Percentiles rank a stretch among this genome's conserved stretches.
phyloP scores from a whole-genome alignment of 306 rosid genomes.

The Psophocarpus tetragonolobus region DNA sequence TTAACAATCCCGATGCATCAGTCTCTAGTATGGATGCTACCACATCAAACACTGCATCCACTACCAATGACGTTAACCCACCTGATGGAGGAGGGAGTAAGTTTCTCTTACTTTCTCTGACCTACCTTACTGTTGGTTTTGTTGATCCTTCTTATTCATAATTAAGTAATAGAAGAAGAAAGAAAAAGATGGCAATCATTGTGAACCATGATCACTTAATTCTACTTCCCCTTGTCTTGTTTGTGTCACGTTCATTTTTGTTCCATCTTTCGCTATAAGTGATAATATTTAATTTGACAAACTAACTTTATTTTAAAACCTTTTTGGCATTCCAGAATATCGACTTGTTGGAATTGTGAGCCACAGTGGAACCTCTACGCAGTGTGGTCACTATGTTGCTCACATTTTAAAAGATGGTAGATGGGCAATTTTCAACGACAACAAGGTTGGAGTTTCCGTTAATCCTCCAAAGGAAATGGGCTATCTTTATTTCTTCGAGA shows the following conservation, averaged over 20 bases:
- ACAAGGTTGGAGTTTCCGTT: conserved; percentile 88
- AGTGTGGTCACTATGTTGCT: conserved; percentile 94
- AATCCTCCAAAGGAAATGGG: conserved; percentile 99
- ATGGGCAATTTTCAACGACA: conserved; percentile 91
- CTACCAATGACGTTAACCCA: conserved; percentile 43
- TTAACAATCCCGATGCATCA: conserved; percentile 80
- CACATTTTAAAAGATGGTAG: conserved; percentile 89
- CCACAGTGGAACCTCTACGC: conserved; percentile 95
- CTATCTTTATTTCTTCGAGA: conserved; percentile 85
- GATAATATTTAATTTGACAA: not conserved
- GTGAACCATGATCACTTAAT: not conserved
- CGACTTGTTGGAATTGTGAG: conserved; percentile 83
- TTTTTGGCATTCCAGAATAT: conserved; percentile 58
- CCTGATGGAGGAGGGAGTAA: conserved; percentile 98
- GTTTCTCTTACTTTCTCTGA: conserved; percentile 39
- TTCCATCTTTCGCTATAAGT: not conserved
- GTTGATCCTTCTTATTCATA: not conserved
- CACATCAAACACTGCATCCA: conserved; percentile 49
- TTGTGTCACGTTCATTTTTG: not conserved
- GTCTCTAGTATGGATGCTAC: conserved; percentile 67
- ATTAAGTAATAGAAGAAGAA: too few species aligned
- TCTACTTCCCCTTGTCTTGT: not conserved
- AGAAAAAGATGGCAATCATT: not conserved
- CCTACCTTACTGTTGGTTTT: not conserved
- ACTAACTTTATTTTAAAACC: not conserved